phyloP scores from a whole-genome alignment of 2,329 filamentous ascomycete species.

The Orbilia quercus region DNA sequence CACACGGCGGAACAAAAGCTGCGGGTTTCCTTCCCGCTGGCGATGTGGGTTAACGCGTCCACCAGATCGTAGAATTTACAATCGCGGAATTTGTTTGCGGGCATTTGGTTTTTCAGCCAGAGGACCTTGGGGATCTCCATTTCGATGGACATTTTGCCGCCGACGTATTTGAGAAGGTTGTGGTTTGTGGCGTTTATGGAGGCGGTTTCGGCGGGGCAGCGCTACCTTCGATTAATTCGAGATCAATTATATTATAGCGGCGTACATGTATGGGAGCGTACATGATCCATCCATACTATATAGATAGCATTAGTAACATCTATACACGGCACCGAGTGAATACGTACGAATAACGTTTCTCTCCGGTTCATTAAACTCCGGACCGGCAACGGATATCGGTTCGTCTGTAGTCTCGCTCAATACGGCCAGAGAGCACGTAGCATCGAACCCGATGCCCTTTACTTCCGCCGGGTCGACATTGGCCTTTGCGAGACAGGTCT shows the following conservation, averaged over 20 bases:
- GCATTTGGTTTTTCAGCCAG: conserved; percentile 99
- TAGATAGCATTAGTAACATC: too few species aligned
- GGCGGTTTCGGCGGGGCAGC: conserved; percentile 87
- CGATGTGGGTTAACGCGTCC: conserved; percentile 92
- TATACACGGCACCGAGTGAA: too few species aligned
- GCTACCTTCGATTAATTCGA: conserved; percentile 65
- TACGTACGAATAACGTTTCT: conserved; percentile 80
- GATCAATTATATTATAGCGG: too few species aligned
- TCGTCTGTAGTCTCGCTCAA: conserved; percentile 90
- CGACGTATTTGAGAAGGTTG: conserved; percentile 93
- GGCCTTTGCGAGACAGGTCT: conserved; percentile 82
- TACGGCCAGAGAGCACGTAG: conserved; percentile 95
- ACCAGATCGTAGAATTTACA: conserved; percentile 98
- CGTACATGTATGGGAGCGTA: conserved; percentile 29
- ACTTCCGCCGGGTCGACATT: conserved; percentile 79
- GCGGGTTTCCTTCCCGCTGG: conserved; percentile 88
- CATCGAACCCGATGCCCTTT: conserved; percentile 94
- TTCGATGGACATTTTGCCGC: conserved; percentile 98
- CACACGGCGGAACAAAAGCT: conserved; percentile 97
- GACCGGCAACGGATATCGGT: conserved; percentile 88
- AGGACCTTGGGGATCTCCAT: conserved; percentile 99
- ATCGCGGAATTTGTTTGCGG: conserved; percentile 83
- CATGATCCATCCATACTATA: conserved; percentile 83
- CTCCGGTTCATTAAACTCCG: conserved; percentile 85
- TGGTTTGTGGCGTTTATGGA: conserved; percentile 93